Base-by-base conservation (phyloP, 352 stramenopile species). In the Pythium periplocum region DNA sequence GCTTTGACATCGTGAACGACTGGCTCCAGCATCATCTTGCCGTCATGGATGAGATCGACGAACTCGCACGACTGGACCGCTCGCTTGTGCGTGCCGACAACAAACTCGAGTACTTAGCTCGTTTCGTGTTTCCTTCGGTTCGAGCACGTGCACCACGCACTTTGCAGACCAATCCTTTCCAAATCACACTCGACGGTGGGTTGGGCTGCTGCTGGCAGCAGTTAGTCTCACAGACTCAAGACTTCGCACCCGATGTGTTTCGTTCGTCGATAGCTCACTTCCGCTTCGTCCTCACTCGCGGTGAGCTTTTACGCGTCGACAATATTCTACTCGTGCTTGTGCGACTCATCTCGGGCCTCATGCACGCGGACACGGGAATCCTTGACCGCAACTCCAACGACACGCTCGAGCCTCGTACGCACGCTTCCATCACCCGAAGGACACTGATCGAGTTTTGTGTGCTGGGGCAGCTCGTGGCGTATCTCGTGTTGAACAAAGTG, bases 1-100 rank as follows among this genome's bases (percentile, higher is more conserved):
- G 65, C 32, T 83, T 76, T 45, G 62, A 76, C 43, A 82, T 88
- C 57, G 38, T 90, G 2, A 90, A 90, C 59, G 79, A 90, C 58
- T 86, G 75, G 77, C 83, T 80, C 39, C 65, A 69, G 52, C 52
- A 50, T 43, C 60, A 86, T 51, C 48, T 59, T 17, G 62, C 68
- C 26, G 49, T 74, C 17, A 80, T 90, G 33, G 69, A 78, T 41
- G 64, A 76, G 17, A 71, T 87, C 58, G 69, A 83, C 52, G 69
- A 68, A 3, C 57, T 90, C 44, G 53, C 85, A 10, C 40, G 74
- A 4, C 73, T 68, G 10, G 75, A 71, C 11, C 65, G 66, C 10
- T 81, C 69, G 36, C 41, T 90, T 41, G 55, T 90, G 51, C 79
- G 79, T 3, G 57, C 87, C 35, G 79, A 90, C 55, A 84, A 80